phyloP scores from a whole-genome alignment of 2,329 filamentous ascomycete species.

The Tolypocladium tropicale region DNA sequence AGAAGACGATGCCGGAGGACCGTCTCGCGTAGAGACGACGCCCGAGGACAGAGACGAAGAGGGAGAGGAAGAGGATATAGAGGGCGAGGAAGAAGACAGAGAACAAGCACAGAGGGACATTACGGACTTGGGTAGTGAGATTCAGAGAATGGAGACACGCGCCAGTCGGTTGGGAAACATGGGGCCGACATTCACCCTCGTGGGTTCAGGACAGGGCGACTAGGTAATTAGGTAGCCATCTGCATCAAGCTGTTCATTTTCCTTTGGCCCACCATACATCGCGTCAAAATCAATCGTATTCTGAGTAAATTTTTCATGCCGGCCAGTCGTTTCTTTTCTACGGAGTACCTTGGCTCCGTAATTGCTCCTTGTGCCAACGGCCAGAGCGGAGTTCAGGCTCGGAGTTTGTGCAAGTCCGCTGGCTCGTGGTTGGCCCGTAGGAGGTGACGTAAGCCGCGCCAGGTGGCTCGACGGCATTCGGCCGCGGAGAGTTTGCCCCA shows the following conservation, averaged over 20 bases:
- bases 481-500: neutral
- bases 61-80: neutral
- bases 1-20: neutral
- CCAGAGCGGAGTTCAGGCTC: neutral
- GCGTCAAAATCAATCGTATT: no score
- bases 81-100: neutral
- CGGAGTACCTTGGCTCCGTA: no score
- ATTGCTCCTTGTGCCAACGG: neutral
- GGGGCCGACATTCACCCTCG: conserved; percentile 4
- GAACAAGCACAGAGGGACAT: conserved; percentile 1
- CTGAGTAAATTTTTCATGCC: no score
- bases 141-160: conserved; percentile 5
- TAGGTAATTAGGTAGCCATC: no score
- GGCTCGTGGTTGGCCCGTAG: neutral
- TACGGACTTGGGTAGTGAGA: conserved; percentile 2
- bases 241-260: no score
- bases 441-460: no score
- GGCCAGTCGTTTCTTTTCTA: neutral
- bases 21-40: neutral
- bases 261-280: no score
- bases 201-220: conserved; percentile 1
- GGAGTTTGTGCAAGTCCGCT: neutral
- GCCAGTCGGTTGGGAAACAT: conserved; percentile 2
- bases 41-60: neutral
- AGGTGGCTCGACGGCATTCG: neutral